These are phyloP conservation scores for Hemileia vastatrix DNA, from an alignment of 1,284 basidiomycete genomes.

Conservation along the genomic window DNA sequence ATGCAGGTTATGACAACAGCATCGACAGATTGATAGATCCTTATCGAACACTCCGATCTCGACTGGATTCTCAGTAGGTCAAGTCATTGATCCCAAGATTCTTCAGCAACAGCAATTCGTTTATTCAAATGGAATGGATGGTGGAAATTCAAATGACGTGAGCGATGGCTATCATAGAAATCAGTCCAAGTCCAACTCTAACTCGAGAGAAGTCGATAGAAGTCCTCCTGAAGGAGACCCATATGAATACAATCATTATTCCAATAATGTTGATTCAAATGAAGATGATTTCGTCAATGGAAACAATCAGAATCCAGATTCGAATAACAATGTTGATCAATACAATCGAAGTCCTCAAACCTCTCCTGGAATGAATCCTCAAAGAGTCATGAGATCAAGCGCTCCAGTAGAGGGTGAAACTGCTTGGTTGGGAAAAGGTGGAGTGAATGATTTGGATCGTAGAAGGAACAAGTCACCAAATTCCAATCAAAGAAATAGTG, in stretches of 20 bases:
- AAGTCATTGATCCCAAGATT: too few species aligned
- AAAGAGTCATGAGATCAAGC: not conserved
- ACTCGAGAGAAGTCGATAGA: too few species aligned
- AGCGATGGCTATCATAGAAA: too few species aligned
- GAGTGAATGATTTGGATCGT: not conserved
- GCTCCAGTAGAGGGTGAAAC: conserved; percentile 1
- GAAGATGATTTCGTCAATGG: not conserved
- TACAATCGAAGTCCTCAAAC: conserved; percentile 6
- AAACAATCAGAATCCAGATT: conserved; percentile 5
- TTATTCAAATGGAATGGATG: too few species aligned
- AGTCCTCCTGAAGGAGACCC: too few species aligned
- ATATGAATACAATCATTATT: too few species aligned
- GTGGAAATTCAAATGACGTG: too few species aligned
- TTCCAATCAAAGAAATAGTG: not conserved
- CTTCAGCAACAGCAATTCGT: too few species aligned
- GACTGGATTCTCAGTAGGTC: conserved; percentile 30
- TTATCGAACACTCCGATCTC: conserved; percentile 20
- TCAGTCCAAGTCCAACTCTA: too few species aligned
- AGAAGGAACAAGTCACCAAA: conserved; percentile 2
- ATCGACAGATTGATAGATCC: conserved; percentile 37
- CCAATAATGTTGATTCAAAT: not conserved
- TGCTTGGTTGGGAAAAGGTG: conserved; percentile 17
- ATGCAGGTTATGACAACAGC: conserved; percentile 37
- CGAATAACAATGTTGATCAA: conserved; percentile 24
- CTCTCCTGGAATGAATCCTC: conserved; percentile 11